phyloP scores from a whole-genome alignment of 2,329 filamentous ascomycete species.

The Lasiodiplodia gonubiensis region DNA sequence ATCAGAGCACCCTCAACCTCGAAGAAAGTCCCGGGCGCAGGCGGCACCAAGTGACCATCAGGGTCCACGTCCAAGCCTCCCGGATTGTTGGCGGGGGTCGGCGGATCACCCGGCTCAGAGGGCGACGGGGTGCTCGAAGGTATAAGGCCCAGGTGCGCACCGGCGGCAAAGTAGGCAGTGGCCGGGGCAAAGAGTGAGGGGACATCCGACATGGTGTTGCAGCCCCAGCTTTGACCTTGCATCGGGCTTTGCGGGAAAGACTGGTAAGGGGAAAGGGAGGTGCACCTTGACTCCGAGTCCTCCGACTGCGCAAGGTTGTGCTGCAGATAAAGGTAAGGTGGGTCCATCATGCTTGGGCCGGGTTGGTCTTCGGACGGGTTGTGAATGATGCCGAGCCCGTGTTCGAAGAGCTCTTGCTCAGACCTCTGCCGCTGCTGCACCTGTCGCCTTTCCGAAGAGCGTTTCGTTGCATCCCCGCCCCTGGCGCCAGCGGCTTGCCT shows the following conservation, averaged over 20 bases:
- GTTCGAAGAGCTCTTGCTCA: background rate
- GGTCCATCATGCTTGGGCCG: background rate
- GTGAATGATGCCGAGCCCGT: background rate
- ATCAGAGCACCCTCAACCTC: slow-evolving; percentile 4
- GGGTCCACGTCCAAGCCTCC: slow-evolving; percentile 12
- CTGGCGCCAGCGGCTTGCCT: slow-evolving; percentile 54
- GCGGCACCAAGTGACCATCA: background rate
- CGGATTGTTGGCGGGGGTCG: slow-evolving; percentile 8
- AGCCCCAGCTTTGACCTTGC: slow-evolving; percentile 12
- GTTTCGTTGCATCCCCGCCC: slow-evolving; percentile 50
- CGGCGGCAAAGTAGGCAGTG: background rate
- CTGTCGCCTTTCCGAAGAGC: background rate
- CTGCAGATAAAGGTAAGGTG: background rate
- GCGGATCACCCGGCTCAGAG: background rate
- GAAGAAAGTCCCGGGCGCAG: background rate
- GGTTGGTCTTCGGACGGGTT: background rate
- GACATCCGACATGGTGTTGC: background rate
- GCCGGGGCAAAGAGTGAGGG: background rate
- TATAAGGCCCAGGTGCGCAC: background rate
- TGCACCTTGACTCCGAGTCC: background rate
- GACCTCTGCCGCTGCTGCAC: background rate
- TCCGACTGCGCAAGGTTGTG: background rate
- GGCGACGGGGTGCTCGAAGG: background rate
- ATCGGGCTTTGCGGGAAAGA: slow-evolving; percentile 11
- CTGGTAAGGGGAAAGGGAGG: background rate